phyloP scores from a whole-genome alignment of 2,329 filamentous ascomycete species.

The Talaromyces sp. region DNA sequence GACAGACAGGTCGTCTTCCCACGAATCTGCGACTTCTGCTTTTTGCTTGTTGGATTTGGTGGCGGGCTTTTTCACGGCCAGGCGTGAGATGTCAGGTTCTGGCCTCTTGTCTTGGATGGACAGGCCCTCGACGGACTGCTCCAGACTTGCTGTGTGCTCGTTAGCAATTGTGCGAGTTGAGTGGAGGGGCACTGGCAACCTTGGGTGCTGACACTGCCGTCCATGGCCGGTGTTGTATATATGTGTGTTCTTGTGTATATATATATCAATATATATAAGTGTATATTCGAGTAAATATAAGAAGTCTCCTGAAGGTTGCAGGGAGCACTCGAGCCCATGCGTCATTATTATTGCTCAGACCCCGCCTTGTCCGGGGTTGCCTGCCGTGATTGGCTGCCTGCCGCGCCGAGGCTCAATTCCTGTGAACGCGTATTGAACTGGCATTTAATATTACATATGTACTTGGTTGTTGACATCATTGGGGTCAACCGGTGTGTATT shows the following conservation, averaged over 20 bases:
- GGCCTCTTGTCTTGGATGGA: constrained; percentile 25
- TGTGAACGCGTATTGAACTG: not conserved
- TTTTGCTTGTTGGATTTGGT: constrained; percentile 23
- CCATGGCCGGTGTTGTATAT: constrained; percentile 6
- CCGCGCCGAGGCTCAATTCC: not conserved
- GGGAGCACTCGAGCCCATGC: not conserved
- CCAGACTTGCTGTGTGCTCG: constrained; percentile 7
- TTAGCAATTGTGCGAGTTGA: not conserved
- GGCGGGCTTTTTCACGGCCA: constrained; percentile 15
- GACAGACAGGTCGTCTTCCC: constrained; percentile 65
- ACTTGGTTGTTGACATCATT: not conserved
- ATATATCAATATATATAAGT: not conserved
- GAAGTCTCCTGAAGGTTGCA: not conserved
- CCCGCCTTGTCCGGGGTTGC: constrained; percentile 2
- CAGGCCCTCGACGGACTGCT: constrained; percentile 13
- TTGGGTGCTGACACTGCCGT: constrained; percentile 11
- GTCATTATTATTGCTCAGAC: not conserved
- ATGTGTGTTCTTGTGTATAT: not conserved
- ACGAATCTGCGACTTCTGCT: constrained; percentile 58
- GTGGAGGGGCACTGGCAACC: constrained; percentile 10
- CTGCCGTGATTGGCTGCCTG: not conserved
- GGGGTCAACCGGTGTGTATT: too few species aligned
- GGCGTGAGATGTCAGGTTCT: constrained; percentile 24
- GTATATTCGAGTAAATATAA: not conserved
- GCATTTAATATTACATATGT: too few species aligned